phyloP scores from a whole-genome alignment of 495 filamentous ascomycete genomes.

The Tetracladium setigerum region DNA sequence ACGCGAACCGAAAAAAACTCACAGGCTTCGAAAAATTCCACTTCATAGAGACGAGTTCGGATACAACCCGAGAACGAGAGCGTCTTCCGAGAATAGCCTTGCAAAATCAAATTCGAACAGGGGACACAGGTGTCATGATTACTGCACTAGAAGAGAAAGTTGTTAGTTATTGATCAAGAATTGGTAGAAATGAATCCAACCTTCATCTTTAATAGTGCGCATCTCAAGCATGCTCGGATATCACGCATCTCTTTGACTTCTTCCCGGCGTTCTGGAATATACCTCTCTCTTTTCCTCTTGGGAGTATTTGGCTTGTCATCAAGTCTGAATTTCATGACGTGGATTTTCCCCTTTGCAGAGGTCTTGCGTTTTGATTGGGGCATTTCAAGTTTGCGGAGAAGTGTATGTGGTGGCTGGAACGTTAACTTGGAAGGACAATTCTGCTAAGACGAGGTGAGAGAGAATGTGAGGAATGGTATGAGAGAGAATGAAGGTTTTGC shows the following conservation, averaged over 20 bases:
- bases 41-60: constrained; percentile 2
- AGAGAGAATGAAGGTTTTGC: no score
- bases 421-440: no score
- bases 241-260: neutral
- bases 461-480: no score
- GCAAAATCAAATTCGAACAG: constrained; percentile 1
- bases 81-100: neutral
- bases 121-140: constrained; percentile 1
- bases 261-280: neutral
- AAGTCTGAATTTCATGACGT: neutral
- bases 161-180: no score
- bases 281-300: neutral
- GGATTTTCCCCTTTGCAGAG: no score
- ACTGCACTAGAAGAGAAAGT: constrained; percentile 1
- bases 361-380: no score
- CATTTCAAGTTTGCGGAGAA: no score
- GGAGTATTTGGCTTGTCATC: neutral
- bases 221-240: constrained; percentile 6
- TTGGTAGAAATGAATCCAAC: neutral
- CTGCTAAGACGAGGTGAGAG: no score
- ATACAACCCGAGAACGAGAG: constrained; percentile 7
- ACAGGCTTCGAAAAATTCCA: constrained; percentile 1
- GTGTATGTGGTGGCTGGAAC: no score
- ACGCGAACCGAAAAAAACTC: neutral
- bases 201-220: neutral